phyloP scores from a whole-genome alignment of 495 filamentous ascomycete species.

The Diplogelasinospora grovesii region DNA sequence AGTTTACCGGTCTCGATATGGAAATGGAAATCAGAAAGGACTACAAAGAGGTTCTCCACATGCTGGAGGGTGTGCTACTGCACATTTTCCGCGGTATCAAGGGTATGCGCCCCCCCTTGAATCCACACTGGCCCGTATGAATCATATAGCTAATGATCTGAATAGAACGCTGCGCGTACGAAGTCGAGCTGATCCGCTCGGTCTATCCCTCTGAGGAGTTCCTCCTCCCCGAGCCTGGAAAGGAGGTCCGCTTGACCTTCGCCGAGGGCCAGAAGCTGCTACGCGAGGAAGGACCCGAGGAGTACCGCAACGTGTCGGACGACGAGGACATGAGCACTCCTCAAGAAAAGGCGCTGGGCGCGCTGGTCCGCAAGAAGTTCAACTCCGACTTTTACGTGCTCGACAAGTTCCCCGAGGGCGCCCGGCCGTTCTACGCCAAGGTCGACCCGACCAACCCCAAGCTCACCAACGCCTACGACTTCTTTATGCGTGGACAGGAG shows the following conservation, averaged over 20 bases:
- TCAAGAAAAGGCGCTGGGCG: constrained; percentile 85
- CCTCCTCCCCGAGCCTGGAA: constrained; percentile 52
- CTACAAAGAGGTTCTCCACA: constrained; percentile 79
- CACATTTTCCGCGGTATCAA: constrained; percentile 78
- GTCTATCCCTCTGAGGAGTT: constrained; percentile 54
- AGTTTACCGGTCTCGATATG: constrained; percentile 90
- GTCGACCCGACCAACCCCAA: constrained; percentile 58
- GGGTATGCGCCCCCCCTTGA: too few relatives aligned
- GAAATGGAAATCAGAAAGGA: constrained; percentile 90
- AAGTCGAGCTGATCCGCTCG: constrained; percentile 63
- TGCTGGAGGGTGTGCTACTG: constrained; percentile 78
- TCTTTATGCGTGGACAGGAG: constrained; percentile 84
- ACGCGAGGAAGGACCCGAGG: constrained; percentile 69
- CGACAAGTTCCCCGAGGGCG: constrained; percentile 80
- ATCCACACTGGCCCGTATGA: not conserved
- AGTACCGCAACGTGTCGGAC: constrained; percentile 58
- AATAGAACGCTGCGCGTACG: constrained; percentile 55
- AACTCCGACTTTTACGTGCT: constrained; percentile 87
- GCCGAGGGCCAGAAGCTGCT: constrained; percentile 78
- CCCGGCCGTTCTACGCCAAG: constrained; percentile 89
- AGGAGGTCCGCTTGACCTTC: constrained; percentile 77
- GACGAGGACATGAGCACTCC: constrained; percentile 77
- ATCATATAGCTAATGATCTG: too few relatives aligned
- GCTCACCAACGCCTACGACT: constrained; percentile 81
- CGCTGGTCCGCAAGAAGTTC: constrained; percentile 76